Evolutionary conservation across 768 basidiomycete species (phyloP), one percentile per base, ranked within the genome.

Genomic region (Suillus plorans): DNA sequence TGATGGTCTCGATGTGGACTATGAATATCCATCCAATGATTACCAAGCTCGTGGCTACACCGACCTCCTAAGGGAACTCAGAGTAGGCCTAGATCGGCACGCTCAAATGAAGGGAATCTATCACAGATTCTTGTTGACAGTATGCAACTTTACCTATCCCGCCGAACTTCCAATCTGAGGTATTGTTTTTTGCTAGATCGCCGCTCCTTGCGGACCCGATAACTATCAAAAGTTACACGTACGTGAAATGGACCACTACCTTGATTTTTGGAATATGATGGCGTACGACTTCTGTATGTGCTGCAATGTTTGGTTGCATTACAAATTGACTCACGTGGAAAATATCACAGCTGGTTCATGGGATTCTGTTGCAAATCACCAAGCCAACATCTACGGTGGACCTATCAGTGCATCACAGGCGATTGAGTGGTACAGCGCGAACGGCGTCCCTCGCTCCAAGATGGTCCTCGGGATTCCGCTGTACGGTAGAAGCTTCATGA

Each of bases 221-320:
- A 88, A 97, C 69, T 95, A 94, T 78, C 80, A 88, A 74, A 92
- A 89, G 68, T 81, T 99, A 8, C 83, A 87, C 65, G 81, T 95
- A 55, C 78, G 76, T 28, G 92, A 92, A 66, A 99, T 99, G 96
- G 90, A 95, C 73, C 82, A 82, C 65, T 89, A 84, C 64, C 87
- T 99, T 28, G 92, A 94, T 71, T 95, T 98, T 75, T 99, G 95
- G 96, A 99, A 99, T 74, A 78, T 99, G 75, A 99, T 99, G 97
- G 88, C 90, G 1, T 94, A 94, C 68, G 92, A 94, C 73, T 94
- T 90, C 70, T 85, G 90, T 90, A 68, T 63, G 84, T 76, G 36
- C 47, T 25, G 28, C 41, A 49, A 44, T 31, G 50, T 56, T 28
- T 37, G 16, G 47, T 63, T 25, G 34, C 66, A 52, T 64, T 59